Evolutionary conservation across 192 early-diverging fungal species (phyloP), one percentile per base, ranked within the genome.

Genomic region (Backusella morwellensis): DNA sequence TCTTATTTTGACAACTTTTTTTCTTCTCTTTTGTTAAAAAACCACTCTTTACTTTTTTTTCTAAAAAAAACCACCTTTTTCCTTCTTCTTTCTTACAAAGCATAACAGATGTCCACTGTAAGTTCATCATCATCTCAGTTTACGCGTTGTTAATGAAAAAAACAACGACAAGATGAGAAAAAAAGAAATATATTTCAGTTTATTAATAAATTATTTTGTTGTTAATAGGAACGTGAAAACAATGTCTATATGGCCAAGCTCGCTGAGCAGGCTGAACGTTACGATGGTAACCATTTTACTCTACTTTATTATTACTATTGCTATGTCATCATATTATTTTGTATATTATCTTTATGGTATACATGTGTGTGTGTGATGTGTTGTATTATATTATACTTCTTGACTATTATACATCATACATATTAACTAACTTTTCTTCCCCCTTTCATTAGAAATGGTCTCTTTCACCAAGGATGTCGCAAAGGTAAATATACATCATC

Each of bases 231-330:
- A 72, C 77, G 77, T 68, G 89, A 90, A 77, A 91, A 96, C 85
- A 91, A 92, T 85, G 97, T 96, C 75, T 98, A 97, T 92, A 95
- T 96, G 95, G 96, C 96, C 88, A 97, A 97, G 93, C 93, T 98
- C 81, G 93, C 96, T 80, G 97, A 98, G 88, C 97, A 98, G 82
- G 92, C 92, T 74, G 92, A 93, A 81, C 84, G 92, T 74, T 93
- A 93, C 82, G 92, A 93, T 83, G 91, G 91, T 92, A 84, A 79
- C 26, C 3, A 35, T 14, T 36, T 69, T 38, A 35, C 19, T 7
- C 36, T 14, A 35, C 32, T 32, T 34, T n/a, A 52, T 19, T 21
- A 56, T 26, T 17, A 56, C 14, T 42, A 35, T n/a, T 74, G 9
- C 8, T 21, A 36, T 74, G 15, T 17, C 12, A 44, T 14, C 15